phyloP scores from a whole-genome alignment of 2,329 filamentous ascomycete species.

The Colletotrichum cordylinicola region DNA sequence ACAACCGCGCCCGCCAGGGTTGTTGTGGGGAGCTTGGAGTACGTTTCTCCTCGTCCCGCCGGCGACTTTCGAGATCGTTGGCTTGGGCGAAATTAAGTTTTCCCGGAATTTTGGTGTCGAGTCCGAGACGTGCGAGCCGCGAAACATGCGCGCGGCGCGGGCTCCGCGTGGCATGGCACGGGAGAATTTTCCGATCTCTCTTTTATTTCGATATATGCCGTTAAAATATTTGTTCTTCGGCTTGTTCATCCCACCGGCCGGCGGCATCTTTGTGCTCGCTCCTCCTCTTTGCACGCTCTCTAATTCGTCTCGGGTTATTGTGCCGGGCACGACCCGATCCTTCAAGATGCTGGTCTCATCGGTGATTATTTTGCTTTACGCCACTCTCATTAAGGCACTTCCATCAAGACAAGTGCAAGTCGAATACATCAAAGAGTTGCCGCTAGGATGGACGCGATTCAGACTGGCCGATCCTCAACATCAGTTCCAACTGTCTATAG shows the following conservation, averaged over 20 bases:
- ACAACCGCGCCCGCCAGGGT: neutral
- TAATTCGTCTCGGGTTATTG: neutral
- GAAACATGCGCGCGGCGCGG: neutral
- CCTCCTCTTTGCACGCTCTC: accelerated
- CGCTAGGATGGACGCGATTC: neutral
- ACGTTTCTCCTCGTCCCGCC: neutral
- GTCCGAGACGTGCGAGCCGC: neutral
- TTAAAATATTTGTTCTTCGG: too few species aligned
- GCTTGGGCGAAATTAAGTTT: neutral
- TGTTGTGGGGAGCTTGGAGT: neutral
- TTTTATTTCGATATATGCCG: too few species aligned
- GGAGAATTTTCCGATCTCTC: accelerated
- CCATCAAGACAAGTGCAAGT: neutral
- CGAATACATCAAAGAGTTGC: neutral
- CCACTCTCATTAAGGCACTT: neutral
- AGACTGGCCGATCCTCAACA: neutral
- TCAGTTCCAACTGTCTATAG: neutral
- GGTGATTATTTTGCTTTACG: neutral
- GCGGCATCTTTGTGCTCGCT: too few species aligned
- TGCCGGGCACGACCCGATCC: neutral
- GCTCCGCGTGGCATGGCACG: neutral
- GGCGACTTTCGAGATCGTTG: neutral
- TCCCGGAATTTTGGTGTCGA: neutral
- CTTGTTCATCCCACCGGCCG: too few species aligned
- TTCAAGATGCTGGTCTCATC: neutral